phyloP scores from a whole-genome alignment of 768 basidiomycete species.

The Boletus rufocinnamomeus region DNA sequence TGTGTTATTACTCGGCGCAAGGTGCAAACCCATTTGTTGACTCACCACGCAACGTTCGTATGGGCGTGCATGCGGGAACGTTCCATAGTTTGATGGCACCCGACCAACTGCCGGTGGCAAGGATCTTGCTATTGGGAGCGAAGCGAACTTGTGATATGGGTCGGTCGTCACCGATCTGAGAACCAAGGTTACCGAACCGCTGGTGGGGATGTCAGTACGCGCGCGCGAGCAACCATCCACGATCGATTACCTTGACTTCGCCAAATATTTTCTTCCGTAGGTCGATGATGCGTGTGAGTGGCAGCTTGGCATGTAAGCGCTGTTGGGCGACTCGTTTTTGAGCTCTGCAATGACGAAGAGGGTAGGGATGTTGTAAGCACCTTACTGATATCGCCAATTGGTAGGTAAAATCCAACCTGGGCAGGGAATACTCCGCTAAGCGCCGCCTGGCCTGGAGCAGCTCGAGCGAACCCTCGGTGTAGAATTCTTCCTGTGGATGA shows the following conservation, averaged over 20 bases:
- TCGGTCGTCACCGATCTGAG: constrained; percentile 96
- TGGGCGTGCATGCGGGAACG: constrained; percentile 83
- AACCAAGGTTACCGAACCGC: constrained; percentile 92
- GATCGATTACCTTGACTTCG: constrained; percentile 75
- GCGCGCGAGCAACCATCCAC: not conserved
- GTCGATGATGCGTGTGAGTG: constrained; percentile 87
- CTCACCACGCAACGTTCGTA: constrained; percentile 73
- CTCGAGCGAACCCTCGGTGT: constrained; percentile 86
- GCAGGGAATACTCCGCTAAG: constrained; percentile 92
- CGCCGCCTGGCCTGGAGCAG: constrained; percentile 81
- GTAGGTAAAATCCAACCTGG: constrained; percentile 81
- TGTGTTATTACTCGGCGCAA: constrained; percentile 7
- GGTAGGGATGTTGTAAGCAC: constrained; percentile 68
- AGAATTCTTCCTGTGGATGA: constrained; percentile 81
- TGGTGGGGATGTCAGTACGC: constrained; percentile 32
- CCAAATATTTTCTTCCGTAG: constrained; percentile 87
- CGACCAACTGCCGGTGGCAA: constrained; percentile 96
- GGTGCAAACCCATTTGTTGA: not conserved
- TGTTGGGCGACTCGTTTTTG: constrained; percentile 92
- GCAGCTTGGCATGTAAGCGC: constrained; percentile 84
- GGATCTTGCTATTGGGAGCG: constrained; percentile 83
- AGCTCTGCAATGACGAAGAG: constrained; percentile 70
- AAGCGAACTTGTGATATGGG: constrained; percentile 94
- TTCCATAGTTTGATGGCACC: constrained; percentile 96
- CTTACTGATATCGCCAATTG: constrained; percentile 57